phyloP scores from a whole-genome alignment of 1,284 basidiomycete genomes.

The Inonotus obliquus region DNA sequence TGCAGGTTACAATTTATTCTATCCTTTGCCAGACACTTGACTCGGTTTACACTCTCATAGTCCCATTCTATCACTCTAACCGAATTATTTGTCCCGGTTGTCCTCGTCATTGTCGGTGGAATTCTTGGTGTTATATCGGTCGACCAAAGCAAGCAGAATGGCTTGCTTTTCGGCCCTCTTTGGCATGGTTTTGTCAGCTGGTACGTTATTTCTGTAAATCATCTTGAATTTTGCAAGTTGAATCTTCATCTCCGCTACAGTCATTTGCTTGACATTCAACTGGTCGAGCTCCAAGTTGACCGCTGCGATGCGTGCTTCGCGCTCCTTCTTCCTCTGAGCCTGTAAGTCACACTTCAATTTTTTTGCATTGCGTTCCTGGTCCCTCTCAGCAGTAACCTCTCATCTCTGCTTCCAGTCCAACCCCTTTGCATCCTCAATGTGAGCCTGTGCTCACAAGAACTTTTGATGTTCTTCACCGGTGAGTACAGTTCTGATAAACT shows the following conservation, averaged over 20 bases:
- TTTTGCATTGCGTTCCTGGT: background rate
- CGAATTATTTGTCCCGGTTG: background rate
- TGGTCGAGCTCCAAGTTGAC: background rate
- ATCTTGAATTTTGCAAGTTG: background rate
- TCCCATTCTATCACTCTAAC: too few relatives aligned
- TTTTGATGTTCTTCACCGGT: background rate
- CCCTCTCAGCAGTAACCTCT: background rate
- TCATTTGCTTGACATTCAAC: background rate
- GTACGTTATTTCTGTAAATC: background rate
- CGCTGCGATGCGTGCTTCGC: background rate
- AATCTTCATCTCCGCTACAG: background rate
- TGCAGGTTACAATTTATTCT: too few relatives aligned
- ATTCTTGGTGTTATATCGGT: background rate
- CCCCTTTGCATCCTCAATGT: background rate
- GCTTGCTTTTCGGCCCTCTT: background rate
- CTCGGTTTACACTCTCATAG: too few relatives aligned
- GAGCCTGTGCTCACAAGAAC: background rate
- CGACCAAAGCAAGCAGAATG: background rate
- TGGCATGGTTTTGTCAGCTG: background rate
- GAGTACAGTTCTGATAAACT: background rate
- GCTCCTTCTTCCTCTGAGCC: background rate
- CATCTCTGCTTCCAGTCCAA: background rate
- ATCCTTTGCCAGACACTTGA: background rate
- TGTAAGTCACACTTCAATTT: background rate
- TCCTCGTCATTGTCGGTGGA: background rate